These are phyloP conservation scores for Salix viminalis DNA, from an alignment of 345 rosid species.

Conservation along the genomic window DNA sequence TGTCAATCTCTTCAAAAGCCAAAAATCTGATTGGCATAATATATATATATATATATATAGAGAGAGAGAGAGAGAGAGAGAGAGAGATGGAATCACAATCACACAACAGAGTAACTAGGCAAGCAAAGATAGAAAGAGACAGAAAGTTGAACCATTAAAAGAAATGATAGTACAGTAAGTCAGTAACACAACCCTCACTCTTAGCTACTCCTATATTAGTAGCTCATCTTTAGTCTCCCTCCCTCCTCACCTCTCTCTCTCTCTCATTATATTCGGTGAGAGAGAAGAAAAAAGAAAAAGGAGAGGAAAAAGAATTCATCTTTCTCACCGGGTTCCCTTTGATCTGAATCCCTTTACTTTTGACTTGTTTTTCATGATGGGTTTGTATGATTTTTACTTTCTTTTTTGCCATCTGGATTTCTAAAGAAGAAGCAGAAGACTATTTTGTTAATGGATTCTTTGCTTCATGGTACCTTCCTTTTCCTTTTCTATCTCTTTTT, in stretches of 20 bases:
- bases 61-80: neutral
- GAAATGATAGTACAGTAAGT: neutral
- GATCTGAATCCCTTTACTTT: slow-evolving; percentile 6
- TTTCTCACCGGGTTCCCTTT: slow-evolving; percentile 2
- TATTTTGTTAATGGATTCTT: neutral
- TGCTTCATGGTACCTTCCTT: neutral
- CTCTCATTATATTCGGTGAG: neutral
- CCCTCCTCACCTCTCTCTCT: neutral
- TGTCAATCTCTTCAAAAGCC: slow-evolving; percentile 8
- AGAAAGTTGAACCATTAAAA: slow-evolving; percentile 4
- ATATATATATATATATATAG: neutral
- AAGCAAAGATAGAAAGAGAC: neutral
- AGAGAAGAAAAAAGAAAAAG: neutral
- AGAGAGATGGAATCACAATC: neutral
- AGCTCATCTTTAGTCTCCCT: neutral
- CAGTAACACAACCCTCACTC: neutral
- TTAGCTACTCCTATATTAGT: neutral
- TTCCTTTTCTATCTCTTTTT: neutral
- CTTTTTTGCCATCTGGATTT: neutral
- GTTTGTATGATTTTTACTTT: slow-evolving; percentile 1
- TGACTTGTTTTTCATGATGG: neutral
- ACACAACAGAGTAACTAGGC: neutral
- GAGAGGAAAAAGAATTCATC: slow-evolving; percentile 3
- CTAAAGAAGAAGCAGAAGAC: neutral
- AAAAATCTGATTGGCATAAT: neutral